phyloP scores from a whole-genome alignment of 495 filamentous ascomycete genomes.

The Hypoxylon cercidicola region DNA sequence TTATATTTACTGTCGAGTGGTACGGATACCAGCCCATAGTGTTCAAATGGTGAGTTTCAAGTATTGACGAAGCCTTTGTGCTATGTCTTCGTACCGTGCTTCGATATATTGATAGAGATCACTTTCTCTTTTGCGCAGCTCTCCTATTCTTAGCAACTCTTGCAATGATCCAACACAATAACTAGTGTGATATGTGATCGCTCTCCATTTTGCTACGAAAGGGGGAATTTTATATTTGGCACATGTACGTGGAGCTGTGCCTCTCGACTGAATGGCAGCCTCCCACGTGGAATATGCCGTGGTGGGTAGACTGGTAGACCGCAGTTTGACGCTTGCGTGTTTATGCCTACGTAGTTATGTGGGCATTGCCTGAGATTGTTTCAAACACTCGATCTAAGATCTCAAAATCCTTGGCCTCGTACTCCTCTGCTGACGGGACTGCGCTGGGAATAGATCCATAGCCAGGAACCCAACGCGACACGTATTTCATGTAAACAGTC shows the following conservation, averaged over 20 bases:
- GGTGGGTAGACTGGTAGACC: neutral
- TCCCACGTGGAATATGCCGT: constrained; percentile 12
- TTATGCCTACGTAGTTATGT: neutral
- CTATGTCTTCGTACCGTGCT: no score
- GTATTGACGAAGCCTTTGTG: no score
- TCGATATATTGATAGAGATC: no score
- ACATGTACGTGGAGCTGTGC: neutral
- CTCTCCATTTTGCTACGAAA: constrained; percentile 3
- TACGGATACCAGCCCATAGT: no score
- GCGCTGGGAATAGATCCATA: constrained; percentile 5
- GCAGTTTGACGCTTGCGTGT: neutral
- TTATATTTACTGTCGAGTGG: neutral
- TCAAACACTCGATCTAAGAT: constrained; percentile 14
- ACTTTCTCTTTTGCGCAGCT: no score
- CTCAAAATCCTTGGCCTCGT: constrained; percentile 10
- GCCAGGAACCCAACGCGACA: constrained; percentile 9
- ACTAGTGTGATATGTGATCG: neutral
- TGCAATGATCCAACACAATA: no score
- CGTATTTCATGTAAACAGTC: constrained; percentile 37
- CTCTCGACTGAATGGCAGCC: neutral
- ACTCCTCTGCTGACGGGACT: constrained; percentile 13
- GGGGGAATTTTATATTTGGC: neutral
- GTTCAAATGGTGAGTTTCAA: no score
- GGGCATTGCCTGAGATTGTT: constrained; percentile 3
- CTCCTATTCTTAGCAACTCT: no score